Evolutionary conservation across 495 filamentous ascomycete species (phyloP).

Genomic region (Ramalina intermedia): DNA sequence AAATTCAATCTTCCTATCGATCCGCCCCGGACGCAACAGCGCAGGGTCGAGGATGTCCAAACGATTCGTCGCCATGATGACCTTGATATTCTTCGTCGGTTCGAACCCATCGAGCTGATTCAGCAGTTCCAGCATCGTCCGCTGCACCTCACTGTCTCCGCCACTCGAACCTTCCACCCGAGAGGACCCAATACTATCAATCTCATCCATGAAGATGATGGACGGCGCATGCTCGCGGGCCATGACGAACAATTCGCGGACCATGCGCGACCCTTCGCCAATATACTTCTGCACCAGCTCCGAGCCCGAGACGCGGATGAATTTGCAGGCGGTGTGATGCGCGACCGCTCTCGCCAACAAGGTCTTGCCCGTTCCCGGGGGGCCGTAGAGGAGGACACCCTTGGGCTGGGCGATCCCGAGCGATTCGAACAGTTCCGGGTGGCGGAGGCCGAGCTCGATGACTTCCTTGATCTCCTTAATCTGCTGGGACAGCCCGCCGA

Average conservation of each 20-base stretch:
- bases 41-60: slow-evolving; percentile 95
- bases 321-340: slow-evolving; percentile 96
- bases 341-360: slow-evolving; percentile 89
- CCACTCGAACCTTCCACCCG: slow-evolving; percentile 90
- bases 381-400: slow-evolving; percentile 92
- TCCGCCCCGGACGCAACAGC: slow-evolving; percentile 81
- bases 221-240: slow-evolving; percentile 96
- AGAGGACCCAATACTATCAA: slow-evolving; percentile 95
- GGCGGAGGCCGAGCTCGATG: slow-evolving; percentile 95
- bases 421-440: slow-evolving; percentile 96
- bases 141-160: slow-evolving; percentile 97
- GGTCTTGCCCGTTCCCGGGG: slow-evolving; percentile 95
- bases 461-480: slow-evolving; percentile 99
- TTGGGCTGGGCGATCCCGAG: slow-evolving; percentile 97
- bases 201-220: slow-evolving; percentile 99
- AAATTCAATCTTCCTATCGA: slow-evolving; percentile 99
- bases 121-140: slow-evolving; percentile 96
- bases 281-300: slow-evolving; percentile 99
- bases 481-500: slow-evolving; percentile 94
- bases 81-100: slow-evolving; percentile 99
- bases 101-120: slow-evolving; percentile 99
- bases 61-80: slow-evolving; percentile 98
- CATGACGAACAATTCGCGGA: slow-evolving; percentile 98
- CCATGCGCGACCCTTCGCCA: slow-evolving; percentile 95
- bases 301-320: slow-evolving; percentile 91